Percentiles rank a stretch among this genome's conserved stretches.
These are phyloP conservation scores for Tagetes erecta DNA, from an alignment of 129 eudicot species.

Conservation along the genomic window DNA sequence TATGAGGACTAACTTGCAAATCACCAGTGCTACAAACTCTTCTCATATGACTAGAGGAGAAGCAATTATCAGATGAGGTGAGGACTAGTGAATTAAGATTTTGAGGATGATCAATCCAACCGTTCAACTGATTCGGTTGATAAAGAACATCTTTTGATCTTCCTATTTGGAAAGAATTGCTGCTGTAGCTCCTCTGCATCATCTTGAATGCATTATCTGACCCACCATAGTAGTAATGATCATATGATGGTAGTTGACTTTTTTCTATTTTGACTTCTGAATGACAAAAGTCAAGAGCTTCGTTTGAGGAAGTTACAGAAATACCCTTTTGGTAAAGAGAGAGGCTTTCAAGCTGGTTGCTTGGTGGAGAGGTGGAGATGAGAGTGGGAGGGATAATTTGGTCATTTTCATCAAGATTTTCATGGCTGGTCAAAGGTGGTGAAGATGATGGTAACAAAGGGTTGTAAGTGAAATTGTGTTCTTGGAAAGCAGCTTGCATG, in stretches of 20 bases:
- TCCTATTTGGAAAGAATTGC: slow-evolving; percentile 56
- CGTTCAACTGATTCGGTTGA: slow-evolving; percentile 50
- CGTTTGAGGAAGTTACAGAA: slow-evolving; percentile 34
- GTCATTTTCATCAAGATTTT: slow-evolving; percentile 52
- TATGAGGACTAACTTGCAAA: slow-evolving; percentile 62
- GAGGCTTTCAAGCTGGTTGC: slow-evolving; percentile 60
- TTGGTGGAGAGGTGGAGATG: slow-evolving; percentile 75
- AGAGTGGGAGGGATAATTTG: slow-evolving; percentile 48
- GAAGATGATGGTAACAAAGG: slow-evolving; percentile 28
- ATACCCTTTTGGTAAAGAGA: slow-evolving; percentile 56
- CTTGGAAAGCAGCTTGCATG: slow-evolving; percentile 43
- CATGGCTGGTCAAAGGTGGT: slow-evolving; percentile 33
- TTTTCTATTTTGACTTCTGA: slow-evolving; percentile 73
- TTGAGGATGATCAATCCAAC: slow-evolving; percentile 42
- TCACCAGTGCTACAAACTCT: slow-evolving; percentile 93
- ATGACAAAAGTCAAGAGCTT: slow-evolving; percentile 31
- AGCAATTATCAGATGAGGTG: slow-evolving; percentile 51
- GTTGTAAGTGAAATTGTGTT: slow-evolving; percentile 28
- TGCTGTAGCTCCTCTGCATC: slow-evolving; percentile 90
- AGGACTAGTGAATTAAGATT: slow-evolving; percentile 37
- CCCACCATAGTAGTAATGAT: slow-evolving; percentile 34
- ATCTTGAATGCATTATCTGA: slow-evolving; percentile 53
- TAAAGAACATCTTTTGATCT: slow-evolving; percentile 41
- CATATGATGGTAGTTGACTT: slow-evolving; percentile 38
- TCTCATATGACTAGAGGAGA: slow-evolving; percentile 62